phyloP scores from a whole-genome alignment of 2,329 filamentous ascomycete genomes.

The Aureobasidium sp. region DNA sequence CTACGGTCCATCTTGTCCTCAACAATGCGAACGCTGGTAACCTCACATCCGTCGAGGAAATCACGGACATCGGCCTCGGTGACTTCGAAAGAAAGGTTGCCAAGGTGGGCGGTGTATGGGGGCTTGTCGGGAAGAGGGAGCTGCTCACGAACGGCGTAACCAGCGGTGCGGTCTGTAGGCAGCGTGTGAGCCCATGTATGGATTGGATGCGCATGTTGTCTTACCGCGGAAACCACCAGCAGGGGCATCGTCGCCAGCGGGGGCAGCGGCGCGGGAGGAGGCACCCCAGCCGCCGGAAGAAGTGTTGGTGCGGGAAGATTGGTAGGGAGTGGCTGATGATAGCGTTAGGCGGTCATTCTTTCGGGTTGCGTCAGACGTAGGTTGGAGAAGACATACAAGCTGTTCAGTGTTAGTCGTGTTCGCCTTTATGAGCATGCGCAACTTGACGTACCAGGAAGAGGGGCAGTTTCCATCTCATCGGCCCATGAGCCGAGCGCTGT shows the following conservation, averaged over 20 bases:
- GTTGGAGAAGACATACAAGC: background rate
- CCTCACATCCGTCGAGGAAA: slow-evolving; percentile 77
- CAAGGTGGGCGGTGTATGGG: slow-evolving; percentile 90
- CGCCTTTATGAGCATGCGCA: background rate
- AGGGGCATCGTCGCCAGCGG: slow-evolving; percentile 1
- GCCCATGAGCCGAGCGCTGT: slow-evolving; percentile 85
- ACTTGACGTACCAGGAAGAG: slow-evolving; percentile 23
- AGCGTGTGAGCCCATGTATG: background rate
- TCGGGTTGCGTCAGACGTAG: background rate
- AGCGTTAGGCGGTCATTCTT: slow-evolving; percentile 1
- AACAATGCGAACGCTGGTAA: slow-evolving; percentile 89
- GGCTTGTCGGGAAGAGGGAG: slow-evolving; percentile 85
- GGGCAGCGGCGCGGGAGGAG: slow-evolving; percentile 8
- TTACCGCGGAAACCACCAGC: slow-evolving; percentile 14
- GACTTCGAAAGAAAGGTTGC: slow-evolving; percentile 93
- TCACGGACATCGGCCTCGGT: slow-evolving; percentile 74
- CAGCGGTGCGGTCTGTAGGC: slow-evolving; percentile 27
- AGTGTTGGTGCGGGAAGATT: slow-evolving; percentile 6
- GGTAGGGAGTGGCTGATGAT: background rate
- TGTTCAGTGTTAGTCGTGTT: background rate
- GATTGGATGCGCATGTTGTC: background rate
- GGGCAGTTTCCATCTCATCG: slow-evolving; percentile 77
- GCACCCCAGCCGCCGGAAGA: slow-evolving; percentile 4
- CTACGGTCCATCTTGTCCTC: slow-evolving; percentile 91
- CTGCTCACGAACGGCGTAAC: slow-evolving; percentile 54